Conservation (phyloP, 2,329 filamentous ascomycete species). For the Tolypocladium amazonense region DNA sequence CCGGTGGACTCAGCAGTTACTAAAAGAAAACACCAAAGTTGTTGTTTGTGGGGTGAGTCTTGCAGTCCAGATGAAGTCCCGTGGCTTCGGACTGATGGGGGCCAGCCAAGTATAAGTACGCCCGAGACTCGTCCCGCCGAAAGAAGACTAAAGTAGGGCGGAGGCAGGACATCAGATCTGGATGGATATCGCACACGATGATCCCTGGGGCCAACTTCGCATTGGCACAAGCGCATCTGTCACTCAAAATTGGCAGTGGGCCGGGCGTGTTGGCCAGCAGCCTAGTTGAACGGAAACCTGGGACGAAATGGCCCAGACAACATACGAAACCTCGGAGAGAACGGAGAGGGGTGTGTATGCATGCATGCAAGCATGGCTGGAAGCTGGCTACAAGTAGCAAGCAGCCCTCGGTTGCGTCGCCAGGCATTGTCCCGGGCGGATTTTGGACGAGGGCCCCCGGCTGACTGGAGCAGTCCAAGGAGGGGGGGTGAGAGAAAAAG, state of each 20-base stretch:
- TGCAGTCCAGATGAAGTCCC: constrained; percentile 1
- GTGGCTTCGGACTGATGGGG: constrained; percentile 2
- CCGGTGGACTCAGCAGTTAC: too few species aligned
- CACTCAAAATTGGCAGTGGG: constrained; percentile 10
- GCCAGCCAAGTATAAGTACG: constrained; percentile 9
- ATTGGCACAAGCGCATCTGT: constrained; percentile 5
- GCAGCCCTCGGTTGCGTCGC: background rate
- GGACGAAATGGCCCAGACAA: constrained; percentile 6
- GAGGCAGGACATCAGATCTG: constrained; percentile 11
- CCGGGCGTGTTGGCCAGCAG: constrained; percentile 3
- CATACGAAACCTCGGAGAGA: constrained; percentile 2
- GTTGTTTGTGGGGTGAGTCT: constrained; percentile 1
- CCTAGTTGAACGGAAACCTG: constrained; percentile 1
- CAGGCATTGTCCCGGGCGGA: background rate
- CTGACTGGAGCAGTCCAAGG: background rate
- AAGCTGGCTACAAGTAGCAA: background rate
- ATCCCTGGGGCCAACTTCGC: constrained; percentile 2
- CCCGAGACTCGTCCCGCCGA: constrained; percentile 1
- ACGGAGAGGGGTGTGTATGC: constrained; percentile 2
- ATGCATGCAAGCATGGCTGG: background rate
- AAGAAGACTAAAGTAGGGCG: constrained; percentile 1
- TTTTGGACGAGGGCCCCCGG: background rate
- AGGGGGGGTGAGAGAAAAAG: background rate
- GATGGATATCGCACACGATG: constrained; percentile 6
- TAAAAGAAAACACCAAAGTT: background rate